These are phyloP conservation scores for Nicotiana sylvestris DNA, from an alignment of 257 asterid genomes.

Conservation along the genomic window DNA sequence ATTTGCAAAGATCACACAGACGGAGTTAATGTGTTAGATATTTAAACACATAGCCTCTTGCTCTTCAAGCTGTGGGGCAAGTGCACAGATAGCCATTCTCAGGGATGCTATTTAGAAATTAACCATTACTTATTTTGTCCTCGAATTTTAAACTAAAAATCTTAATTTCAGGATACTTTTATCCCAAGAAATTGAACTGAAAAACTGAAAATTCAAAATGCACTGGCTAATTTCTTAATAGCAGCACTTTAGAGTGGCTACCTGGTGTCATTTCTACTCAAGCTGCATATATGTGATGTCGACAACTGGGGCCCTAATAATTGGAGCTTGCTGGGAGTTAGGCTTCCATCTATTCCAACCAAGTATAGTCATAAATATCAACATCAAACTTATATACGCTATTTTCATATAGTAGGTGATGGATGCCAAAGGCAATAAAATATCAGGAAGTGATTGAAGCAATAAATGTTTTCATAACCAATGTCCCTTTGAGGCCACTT, in stretches of 20 bases:
- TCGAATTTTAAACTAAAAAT: too few species aligned
- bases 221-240: too few species aligned
- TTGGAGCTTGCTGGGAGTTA: slow-evolving; percentile 13
- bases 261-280: too few species aligned
- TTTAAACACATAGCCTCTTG: background rate
- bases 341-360: slow-evolving; percentile 7
- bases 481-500: background rate
- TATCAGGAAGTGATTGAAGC: background rate
- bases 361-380: background rate
- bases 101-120: too few species aligned
- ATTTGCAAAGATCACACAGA: background rate
- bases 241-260: too few species aligned
- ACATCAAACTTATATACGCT: background rate
- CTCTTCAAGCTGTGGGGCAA: background rate
- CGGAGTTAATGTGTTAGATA: background rate
- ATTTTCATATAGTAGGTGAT: background rate
- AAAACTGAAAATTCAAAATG: too few species aligned
- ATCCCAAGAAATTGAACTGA: too few species aligned
- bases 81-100: too few species aligned
- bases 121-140: too few species aligned
- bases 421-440: background rate
- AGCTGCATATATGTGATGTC: background rate
- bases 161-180: too few species aligned
- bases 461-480: background rate
- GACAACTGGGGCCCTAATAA: background rate